These are phyloP conservation scores for Yarrowia sp. DNA, from an alignment of 805 yeast species.

Conservation along the genomic window DNA sequence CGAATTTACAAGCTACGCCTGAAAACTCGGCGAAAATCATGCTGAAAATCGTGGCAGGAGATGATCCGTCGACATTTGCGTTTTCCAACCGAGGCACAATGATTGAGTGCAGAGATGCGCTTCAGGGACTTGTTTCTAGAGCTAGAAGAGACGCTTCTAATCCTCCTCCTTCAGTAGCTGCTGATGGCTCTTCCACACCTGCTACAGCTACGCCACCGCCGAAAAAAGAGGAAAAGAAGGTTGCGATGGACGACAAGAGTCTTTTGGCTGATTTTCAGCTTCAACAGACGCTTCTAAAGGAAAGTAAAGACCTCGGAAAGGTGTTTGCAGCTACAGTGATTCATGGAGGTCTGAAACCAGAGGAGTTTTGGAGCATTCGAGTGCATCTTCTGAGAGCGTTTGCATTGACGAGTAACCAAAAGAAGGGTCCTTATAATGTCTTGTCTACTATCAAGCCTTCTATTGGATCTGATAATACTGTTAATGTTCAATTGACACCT, in stretches of 20 bases:
- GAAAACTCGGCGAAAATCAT: conserved; percentile 65
- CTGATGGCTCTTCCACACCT: conserved; percentile 18
- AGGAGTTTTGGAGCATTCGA: conserved; percentile 84
- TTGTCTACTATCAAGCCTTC: conserved; percentile 91
- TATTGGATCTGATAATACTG: conserved; percentile 88
- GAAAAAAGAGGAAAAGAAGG: conserved; percentile 33
- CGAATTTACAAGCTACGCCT: conserved; percentile 63
- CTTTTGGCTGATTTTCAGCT: conserved; percentile 68
- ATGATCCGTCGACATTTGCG: conserved; percentile 7
- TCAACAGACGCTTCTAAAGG: conserved; percentile 73
- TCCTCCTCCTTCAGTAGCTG: not conserved
- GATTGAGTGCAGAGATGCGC: conserved; percentile 24
- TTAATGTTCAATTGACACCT: conserved; percentile 86
- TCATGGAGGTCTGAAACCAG: conserved; percentile 61
- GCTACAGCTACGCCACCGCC: conserved; percentile 41
- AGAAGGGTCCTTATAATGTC: conserved; percentile 90
- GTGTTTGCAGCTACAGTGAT: conserved; percentile 88
- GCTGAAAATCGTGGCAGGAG: conserved; percentile 50
- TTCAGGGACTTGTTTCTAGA: conserved; percentile 10
- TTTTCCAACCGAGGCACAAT: conserved; percentile 20
- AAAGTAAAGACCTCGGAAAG: conserved; percentile 64
- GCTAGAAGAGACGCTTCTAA: conserved; percentile 17
- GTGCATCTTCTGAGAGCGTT: conserved; percentile 76
- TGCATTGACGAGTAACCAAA: conserved; percentile 81
- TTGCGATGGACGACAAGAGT: conserved; percentile 53